A percentile compares a stretch with the other conserved stretches of the same genome.
phyloP scores from a whole-genome alignment of 148 eudicot genomes.

The Cornus suecica region DNA sequence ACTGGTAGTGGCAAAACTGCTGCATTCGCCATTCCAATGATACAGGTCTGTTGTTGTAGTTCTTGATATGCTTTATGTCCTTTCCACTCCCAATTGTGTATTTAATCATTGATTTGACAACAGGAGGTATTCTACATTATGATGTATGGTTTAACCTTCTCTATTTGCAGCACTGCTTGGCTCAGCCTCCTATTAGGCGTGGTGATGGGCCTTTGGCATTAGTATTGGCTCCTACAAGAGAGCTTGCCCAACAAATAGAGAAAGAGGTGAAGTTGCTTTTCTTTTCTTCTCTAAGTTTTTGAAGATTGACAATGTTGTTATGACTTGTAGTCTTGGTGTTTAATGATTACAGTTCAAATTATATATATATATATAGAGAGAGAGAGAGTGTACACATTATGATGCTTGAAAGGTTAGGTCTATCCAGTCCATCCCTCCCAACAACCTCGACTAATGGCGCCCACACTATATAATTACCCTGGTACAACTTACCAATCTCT shows the following conservation, averaged over 20 bases:
- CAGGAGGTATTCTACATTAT: background rate
- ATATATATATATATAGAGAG: background rate
- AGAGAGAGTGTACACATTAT: background rate
- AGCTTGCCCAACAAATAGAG: conserved; percentile 59
- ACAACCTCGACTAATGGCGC: too few relatives aligned
- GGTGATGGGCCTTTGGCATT: conserved; percentile 63
- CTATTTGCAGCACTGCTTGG: conserved; percentile 41
- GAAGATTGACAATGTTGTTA: background rate
- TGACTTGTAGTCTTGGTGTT: conserved; percentile 1
- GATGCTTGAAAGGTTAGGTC: too few relatives aligned
- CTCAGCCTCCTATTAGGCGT: conserved; percentile 43
- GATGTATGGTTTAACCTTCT: background rate
- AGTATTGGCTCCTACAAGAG: conserved; percentile 59
- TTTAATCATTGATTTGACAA: background rate
- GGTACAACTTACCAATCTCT: background rate
- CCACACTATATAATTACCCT: too few relatives aligned
- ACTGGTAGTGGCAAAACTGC: conserved; percentile 63
- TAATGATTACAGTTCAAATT: background rate
- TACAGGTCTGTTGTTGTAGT: conserved; percentile 33
- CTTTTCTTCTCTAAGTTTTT: background rate
- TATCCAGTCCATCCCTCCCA: too few relatives aligned
- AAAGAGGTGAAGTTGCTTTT: conserved; percentile 37
- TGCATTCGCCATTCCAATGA: conserved; percentile 53
- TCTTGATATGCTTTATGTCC: conserved; percentile 8
- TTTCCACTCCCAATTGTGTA: background rate